phyloP scores from a whole-genome alignment of 805 yeast genomes.

The Tetrapisispora fleetii region DNA sequence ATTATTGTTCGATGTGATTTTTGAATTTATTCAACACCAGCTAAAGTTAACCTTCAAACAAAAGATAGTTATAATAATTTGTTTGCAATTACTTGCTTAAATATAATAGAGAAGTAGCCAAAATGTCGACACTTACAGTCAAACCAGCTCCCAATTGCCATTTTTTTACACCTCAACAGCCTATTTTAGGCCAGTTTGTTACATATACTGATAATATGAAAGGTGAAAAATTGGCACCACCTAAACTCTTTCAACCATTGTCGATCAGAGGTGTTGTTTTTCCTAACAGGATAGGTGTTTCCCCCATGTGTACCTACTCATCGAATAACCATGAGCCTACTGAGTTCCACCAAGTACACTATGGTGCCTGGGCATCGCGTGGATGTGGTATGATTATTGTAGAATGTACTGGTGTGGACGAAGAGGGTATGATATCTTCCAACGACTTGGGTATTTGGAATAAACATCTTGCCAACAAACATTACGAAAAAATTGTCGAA shows the following conservation, averaged over 20 bases:
- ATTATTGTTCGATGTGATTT: no score
- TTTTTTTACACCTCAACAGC: constrained; percentile 11
- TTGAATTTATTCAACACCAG: background rate
- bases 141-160: constrained; percentile 4
- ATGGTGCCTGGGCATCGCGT: constrained; percentile 37
- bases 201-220: background rate
- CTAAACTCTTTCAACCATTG: constrained; percentile 37
- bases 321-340: constrained; percentile 35
- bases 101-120: background rate
- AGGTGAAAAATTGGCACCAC: constrained; percentile 12
- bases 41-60: no score
- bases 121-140: constrained; percentile 1
- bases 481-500: constrained; percentile 34
- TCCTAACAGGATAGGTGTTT: constrained; percentile 44
- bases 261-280: constrained; percentile 33
- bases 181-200: constrained; percentile 7
- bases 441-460: constrained; percentile 41
- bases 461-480: constrained; percentile 36
- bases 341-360: constrained; percentile 40
- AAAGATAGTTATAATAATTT: no score
- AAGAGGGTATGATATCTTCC: constrained; percentile 36
- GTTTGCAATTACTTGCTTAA: no score
- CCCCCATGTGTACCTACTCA: constrained; percentile 49
- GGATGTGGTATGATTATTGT: constrained; percentile 42
- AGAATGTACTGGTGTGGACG: constrained; percentile 37